A percentile compares a stretch with the other conserved stretches of the same genome.
Conservation (phyloP, 176 grass and related monocot genomes). For the Cenchrus americanus region DNA sequence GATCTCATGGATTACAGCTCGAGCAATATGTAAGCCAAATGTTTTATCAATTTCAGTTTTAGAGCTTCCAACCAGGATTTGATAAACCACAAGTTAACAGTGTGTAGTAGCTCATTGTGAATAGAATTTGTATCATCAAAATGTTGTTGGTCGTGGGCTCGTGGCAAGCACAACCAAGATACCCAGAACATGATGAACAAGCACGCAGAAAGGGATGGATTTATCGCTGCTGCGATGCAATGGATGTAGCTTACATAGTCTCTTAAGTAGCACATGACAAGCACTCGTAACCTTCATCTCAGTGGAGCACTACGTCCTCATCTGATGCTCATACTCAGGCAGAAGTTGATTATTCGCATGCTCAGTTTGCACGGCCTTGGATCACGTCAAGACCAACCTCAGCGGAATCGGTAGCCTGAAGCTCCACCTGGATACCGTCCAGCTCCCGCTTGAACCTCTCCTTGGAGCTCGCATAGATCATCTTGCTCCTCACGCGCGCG, state of each 20-base stretch:
- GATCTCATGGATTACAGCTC: too few species aligned
- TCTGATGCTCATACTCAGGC: slow-evolving; percentile 9
- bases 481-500: slow-evolving; percentile 53
- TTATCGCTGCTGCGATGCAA: slow-evolving; percentile 29
- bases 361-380: slow-evolving; percentile 52
- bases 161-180: neutral
- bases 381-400: slow-evolving; percentile 58
- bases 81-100: neutral
- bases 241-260: slow-evolving; percentile 29
- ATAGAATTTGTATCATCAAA: neutral
- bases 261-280: slow-evolving; percentile 19
- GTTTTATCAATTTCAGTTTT: too few species aligned
- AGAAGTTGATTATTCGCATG: neutral
- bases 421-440: slow-evolving; percentile 61
- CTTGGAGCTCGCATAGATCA: slow-evolving; percentile 63
- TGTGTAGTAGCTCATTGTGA: neutral
- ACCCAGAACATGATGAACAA: neutral
- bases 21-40: too few species aligned
- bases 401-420: slow-evolving; percentile 43
- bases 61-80: neutral
- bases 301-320: slow-evolving; percentile 22
- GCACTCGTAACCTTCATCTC: slow-evolving; percentile 26
- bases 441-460: slow-evolving; percentile 67
- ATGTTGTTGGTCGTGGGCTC: neutral
- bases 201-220: neutral